Evolutionary conservation across 129 eudicot species (phyloP), one percentile per base, ranked within the genome.

Genomic region (Artemisia tridentata): DNA sequence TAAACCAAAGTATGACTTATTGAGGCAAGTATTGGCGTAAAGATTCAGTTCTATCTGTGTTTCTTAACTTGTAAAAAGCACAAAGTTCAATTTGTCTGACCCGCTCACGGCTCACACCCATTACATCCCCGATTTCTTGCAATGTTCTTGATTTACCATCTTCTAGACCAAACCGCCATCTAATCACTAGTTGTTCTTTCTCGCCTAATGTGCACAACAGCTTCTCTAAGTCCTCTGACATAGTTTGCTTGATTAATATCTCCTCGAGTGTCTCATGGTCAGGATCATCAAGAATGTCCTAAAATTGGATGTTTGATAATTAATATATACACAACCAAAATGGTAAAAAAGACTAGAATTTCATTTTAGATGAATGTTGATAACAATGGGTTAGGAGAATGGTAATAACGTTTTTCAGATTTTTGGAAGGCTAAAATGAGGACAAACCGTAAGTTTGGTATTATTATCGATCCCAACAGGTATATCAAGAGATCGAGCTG

Each of bases 81-180:
- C 77, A 75, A 2, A 88, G 69, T 70, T 93, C 99, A 5, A 93
- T 90, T 75, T 93, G 99, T 48, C 99, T 80, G 49, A 93, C 80
- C 80, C 99, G 85, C 54, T 93, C 99, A 59, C 99, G 75, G 77
- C 97, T 93, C 57, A 93, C 96, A 18, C 96, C 92, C 92, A 93
- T 84, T 68, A 84, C 67, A 78, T 87, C 96, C 47, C 99, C 99
- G 2, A 93, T 87, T 79, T 93, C 99, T 78, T 89, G 97, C 78
- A 93, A 69, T 8, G 99, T 87, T 68, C 87, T 84, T 80, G 82
- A 79, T 54, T 83, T 74, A 58, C 97, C 97, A 55, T 87, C 91
- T 17, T 73, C 88, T 7, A 93, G 76, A 47, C 99, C 97, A 9
- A 85, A 93, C 52, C 99, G 76, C 97, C 88, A 82, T 67, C 85